A percentile compares a stretch with the other conserved stretches of the same genome.
Evolutionary conservation across 257 asterid genomes (phyloP).

Genomic region (Penstemon davidsonii): DNA sequence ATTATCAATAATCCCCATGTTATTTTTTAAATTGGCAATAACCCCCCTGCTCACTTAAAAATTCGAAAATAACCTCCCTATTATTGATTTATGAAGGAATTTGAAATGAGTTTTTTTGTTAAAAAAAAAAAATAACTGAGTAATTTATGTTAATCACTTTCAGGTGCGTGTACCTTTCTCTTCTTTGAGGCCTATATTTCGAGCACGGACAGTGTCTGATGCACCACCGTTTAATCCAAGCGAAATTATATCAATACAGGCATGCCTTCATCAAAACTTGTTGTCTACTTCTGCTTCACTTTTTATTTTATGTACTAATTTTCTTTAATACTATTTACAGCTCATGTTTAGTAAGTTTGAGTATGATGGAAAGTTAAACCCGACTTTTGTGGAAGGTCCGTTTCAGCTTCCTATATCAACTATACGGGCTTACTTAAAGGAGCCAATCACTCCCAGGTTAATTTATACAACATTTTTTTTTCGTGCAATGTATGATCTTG

Average conservation of each 20-base stretch:
- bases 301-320: not conserved
- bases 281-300: not conserved
- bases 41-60: no score
- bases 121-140: no score
- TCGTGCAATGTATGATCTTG: not conserved
- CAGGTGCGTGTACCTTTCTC: constrained; percentile 85
- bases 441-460: constrained; percentile 85
- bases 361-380: constrained; percentile 91
- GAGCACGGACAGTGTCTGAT: constrained; percentile 83
- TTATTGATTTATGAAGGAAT: no score
- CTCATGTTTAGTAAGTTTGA: constrained; percentile 97
- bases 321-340: constrained; percentile 44
- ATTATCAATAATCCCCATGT: no score
- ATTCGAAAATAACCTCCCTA: no score
- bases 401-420: constrained; percentile 91
- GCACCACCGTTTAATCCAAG: constrained; percentile 83
- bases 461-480: constrained; percentile 21
- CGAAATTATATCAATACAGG: constrained; percentile 85
- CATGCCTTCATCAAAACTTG: constrained; percentile 27
- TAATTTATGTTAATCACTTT: constrained; percentile 18
- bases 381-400: constrained; percentile 80
- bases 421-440: constrained; percentile 70
- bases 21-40: no score
- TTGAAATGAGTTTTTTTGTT: no score
- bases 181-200: constrained; percentile 84